Conservation (phyloP, 2,329 filamentous ascomycete genomes). For the Xylogone sp. region DNA sequence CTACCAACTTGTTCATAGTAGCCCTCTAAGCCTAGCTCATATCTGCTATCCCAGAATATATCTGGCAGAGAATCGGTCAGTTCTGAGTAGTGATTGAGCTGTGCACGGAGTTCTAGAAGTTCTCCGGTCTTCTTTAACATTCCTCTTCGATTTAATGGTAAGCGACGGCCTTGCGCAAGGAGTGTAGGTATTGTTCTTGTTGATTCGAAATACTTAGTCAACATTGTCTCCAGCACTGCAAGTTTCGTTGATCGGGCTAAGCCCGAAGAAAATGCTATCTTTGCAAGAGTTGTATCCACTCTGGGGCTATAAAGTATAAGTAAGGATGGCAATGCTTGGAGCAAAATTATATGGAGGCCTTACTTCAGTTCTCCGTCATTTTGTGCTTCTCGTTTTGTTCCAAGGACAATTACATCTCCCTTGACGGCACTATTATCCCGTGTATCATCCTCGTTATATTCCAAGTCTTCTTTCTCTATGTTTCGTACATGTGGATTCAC, state of each 20-base stretch:
- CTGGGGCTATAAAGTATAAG: slow-evolving; percentile 10
- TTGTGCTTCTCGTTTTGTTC: slow-evolving; percentile 60
- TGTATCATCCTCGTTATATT: slow-evolving; percentile 73
- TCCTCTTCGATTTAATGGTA: slow-evolving; percentile 67
- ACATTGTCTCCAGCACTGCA: slow-evolving; percentile 79
- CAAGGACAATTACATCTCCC: slow-evolving; percentile 85
- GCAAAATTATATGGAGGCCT: neutral
- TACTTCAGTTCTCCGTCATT: slow-evolving; percentile 30
- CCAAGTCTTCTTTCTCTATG: slow-evolving; percentile 84
- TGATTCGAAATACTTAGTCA: slow-evolving; percentile 81
- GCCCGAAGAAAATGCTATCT: slow-evolving; percentile 94
- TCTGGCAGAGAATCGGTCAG: slow-evolving; percentile 93
- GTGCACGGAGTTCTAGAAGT: slow-evolving; percentile 80
- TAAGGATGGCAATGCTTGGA: slow-evolving; percentile 4
- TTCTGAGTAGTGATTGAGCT: slow-evolving; percentile 95
- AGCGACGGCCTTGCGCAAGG: slow-evolving; percentile 62
- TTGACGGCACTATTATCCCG: slow-evolving; percentile 74
- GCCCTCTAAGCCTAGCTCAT: slow-evolving; percentile 84
- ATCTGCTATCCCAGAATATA: slow-evolving; percentile 90
- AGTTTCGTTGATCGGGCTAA: slow-evolving; percentile 91
- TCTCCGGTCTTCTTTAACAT: slow-evolving; percentile 93
- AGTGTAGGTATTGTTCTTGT: slow-evolving; percentile 78
- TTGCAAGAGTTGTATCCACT: slow-evolving; percentile 70
- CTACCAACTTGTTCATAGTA: slow-evolving; percentile 94
- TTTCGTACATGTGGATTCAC: slow-evolving; percentile 67